Percentiles rank a stretch among this genome's conserved stretches.
phyloP scores from a whole-genome alignment of 108 stramenopile genomes.

The Nitzschia palea region DNA sequence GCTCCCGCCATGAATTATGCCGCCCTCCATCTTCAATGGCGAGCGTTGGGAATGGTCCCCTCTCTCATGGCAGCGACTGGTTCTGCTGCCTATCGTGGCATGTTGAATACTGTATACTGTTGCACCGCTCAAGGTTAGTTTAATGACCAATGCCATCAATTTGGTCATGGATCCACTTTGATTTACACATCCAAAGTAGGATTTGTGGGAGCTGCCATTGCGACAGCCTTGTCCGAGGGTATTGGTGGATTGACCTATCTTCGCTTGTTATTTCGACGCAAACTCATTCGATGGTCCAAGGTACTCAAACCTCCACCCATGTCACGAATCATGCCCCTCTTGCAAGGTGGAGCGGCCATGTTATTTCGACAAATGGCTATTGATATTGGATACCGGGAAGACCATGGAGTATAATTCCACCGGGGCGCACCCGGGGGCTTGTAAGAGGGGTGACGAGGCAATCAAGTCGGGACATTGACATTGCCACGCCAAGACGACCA shows the following conservation, averaged over 20 bases:
- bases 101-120: constrained; percentile 79
- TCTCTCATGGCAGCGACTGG: constrained; percentile 71
- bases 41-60: constrained; percentile 76
- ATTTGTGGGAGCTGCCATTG: constrained; percentile 75
- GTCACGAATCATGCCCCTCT: constrained; percentile 46
- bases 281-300: constrained; percentile 39
- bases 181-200: constrained; percentile 52
- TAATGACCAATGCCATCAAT: constrained; percentile 72
- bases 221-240: constrained; percentile 66
- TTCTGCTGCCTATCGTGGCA: constrained; percentile 77
- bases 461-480: constrained; percentile 90
- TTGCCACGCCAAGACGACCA: constrained; percentile 89
- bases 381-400: constrained; percentile 71
- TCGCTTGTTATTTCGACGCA: constrained; percentile 45
- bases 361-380: constrained; percentile 64
- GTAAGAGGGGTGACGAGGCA: constrained; percentile 51
- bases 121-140: constrained; percentile 76
- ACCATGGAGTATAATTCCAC: constrained; percentile 95
- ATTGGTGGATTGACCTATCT: constrained; percentile 62
- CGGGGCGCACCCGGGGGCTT: too few relatives aligned
- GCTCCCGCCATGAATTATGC: constrained; percentile 64
- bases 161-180: constrained; percentile 74
- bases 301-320: constrained; percentile 54
- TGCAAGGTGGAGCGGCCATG: constrained; percentile 74
- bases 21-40: constrained; percentile 62